phyloP scores from a whole-genome alignment of 2,329 filamentous ascomycete genomes.

The Endoconidiophora laricicola region DNA sequence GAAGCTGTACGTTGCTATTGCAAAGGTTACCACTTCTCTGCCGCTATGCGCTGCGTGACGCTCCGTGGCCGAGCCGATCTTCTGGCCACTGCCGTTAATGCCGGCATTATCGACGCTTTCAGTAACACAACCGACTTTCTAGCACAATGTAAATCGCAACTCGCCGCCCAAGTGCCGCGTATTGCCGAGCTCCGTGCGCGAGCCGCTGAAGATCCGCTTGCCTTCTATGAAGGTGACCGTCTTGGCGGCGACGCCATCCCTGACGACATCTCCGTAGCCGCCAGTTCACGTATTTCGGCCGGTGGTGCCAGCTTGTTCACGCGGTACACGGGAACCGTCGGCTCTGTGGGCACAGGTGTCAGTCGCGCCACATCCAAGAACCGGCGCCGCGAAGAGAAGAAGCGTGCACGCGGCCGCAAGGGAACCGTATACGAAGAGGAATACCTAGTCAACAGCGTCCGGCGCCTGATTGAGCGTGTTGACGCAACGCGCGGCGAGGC shows the following conservation, averaged over 20 bases:
- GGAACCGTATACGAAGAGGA: constrained; percentile 97
- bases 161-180: constrained; percentile 70
- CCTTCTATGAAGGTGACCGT: constrained; percentile 71
- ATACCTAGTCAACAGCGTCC: constrained; percentile 79
- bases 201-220: constrained; percentile 69
- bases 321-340: constrained; percentile 63
- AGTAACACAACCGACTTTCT: constrained; percentile 76
- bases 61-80: constrained; percentile 44
- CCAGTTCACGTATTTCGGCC: constrained; percentile 63
- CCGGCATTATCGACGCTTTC: constrained; percentile 63
- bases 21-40: constrained; percentile 71
- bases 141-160: constrained; percentile 77
- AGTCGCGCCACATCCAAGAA: constrained; percentile 77
- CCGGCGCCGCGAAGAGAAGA: constrained; percentile 77
- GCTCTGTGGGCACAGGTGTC: constrained; percentile 55
- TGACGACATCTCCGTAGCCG: constrained; percentile 82
- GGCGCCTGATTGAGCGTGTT: constrained; percentile 66
- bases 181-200: constrained; percentile 66
- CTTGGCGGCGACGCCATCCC: constrained; percentile 51
- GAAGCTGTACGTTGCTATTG: constrained; percentile 63
- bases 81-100: constrained; percentile 53
- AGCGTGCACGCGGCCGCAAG: constrained; percentile 86
- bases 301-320: constrained; percentile 73
- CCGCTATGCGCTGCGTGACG: constrained; percentile 65
- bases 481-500: constrained; percentile 58